These are phyloP conservation scores for Rhodotorula paludigena DNA, from an alignment of 768 basidiomycete genomes.

Conservation along the genomic window DNA sequence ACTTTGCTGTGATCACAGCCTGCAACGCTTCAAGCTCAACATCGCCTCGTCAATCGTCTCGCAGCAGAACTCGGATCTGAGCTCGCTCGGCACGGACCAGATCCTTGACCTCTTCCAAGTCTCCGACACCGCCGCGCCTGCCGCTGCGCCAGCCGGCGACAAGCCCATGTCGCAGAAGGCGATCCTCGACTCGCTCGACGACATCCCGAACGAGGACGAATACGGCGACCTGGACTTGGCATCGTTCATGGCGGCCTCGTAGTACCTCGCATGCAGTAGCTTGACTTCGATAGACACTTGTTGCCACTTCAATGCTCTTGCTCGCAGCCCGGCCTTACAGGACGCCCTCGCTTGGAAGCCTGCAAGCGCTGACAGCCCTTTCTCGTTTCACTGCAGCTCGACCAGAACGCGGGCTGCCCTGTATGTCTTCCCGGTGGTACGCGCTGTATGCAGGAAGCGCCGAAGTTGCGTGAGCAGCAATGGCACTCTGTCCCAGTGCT, in stretches of 20 bases:
- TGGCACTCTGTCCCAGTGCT: too few relatives aligned
- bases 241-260: background rate
- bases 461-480: too few relatives aligned
- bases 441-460: too few relatives aligned
- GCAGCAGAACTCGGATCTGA: constrained; percentile 88
- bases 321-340: too few relatives aligned
- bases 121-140: constrained; percentile 6
- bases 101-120: constrained; percentile 80
- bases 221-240: constrained; percentile 46
- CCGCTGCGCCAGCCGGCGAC: constrained; percentile 47
- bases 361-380: too few relatives aligned
- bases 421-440: too few relatives aligned
- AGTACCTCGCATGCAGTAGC: background rate
- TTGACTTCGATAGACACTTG: too few relatives aligned
- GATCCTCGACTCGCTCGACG: constrained; percentile 80
- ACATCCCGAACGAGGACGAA: constrained; percentile 85
- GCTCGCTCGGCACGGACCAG: constrained; percentile 95
- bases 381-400: too few relatives aligned
- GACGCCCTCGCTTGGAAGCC: too few relatives aligned
- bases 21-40: constrained; percentile 98
- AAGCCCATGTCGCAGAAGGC: constrained; percentile 71
- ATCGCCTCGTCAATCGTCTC: constrained; percentile 95
- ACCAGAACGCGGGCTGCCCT: too few relatives aligned
- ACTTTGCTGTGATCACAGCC: constrained; percentile 51
- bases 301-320: too few relatives aligned